phyloP scores from a whole-genome alignment of 345 rosid species.

The Ceriops decandra region DNA sequence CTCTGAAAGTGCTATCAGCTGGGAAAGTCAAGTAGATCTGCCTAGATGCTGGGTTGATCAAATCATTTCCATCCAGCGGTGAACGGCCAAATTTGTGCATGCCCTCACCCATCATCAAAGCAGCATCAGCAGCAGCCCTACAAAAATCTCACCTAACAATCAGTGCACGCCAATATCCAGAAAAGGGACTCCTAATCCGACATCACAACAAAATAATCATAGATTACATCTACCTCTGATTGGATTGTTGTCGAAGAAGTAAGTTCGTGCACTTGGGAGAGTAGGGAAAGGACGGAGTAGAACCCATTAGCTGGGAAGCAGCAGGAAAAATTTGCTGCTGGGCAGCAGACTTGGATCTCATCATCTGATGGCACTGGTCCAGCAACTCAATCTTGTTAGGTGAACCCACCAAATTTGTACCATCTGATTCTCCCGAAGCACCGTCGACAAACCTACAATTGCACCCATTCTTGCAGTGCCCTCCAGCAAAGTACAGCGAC shows the following conservation, averaged over 20 bases:
- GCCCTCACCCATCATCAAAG: conserved; percentile 71
- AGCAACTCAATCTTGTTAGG: conserved; percentile 62
- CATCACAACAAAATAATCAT: background rate
- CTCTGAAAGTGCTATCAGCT: conserved; percentile 90
- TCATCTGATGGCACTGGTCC: conserved; percentile 64
- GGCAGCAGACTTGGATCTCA: conserved; percentile 67
- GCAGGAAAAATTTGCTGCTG: conserved; percentile 60
- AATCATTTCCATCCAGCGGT: conserved; percentile 69
- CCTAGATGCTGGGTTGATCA: conserved; percentile 81
- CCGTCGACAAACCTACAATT: conserved; percentile 75
- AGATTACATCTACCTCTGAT: conserved; percentile 60
- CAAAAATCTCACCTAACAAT: background rate
- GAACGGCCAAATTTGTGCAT: conserved; percentile 63
- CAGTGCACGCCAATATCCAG: background rate
- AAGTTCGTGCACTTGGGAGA: conserved; percentile 60
- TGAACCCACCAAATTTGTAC: conserved; percentile 48
- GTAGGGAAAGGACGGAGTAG: conserved; percentile 51
- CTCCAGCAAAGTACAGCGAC: conserved; percentile 82
- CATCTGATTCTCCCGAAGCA: conserved; percentile 43
- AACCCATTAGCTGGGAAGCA: conserved; percentile 47
- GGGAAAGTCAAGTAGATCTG: conserved; percentile 97
- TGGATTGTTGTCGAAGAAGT: conserved; percentile 59
- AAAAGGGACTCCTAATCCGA: background rate
- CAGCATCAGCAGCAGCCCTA: conserved; percentile 46
- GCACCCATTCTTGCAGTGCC: conserved; percentile 82